phyloP scores from a whole-genome alignment of 2,329 filamentous ascomycete genomes.

The Beauveria medogensis region DNA sequence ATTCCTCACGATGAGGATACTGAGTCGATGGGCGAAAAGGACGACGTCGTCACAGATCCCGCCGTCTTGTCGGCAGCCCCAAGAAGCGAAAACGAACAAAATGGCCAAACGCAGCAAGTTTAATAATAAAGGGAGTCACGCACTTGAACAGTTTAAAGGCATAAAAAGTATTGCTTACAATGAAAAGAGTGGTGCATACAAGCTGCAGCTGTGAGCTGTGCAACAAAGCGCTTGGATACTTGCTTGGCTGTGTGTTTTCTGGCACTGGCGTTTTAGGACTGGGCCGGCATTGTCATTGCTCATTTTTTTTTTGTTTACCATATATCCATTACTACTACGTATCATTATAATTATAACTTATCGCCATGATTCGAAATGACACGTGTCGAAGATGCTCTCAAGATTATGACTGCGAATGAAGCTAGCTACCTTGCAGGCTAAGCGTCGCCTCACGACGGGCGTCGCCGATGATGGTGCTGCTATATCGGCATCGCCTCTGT shows the following conservation, averaged over 20 bases:
- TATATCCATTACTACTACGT: background rate
- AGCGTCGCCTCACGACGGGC: no score
- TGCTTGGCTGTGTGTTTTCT: background rate
- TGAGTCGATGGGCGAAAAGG: conserved; percentile 23
- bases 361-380: conserved; percentile 15
- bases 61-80: conserved; percentile 3
- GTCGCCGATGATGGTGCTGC: no score
- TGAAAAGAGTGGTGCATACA: background rate
- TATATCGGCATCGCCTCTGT: no score
- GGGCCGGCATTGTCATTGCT: background rate
- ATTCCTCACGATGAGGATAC: conserved; percentile 16
- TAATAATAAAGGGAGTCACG: background rate
- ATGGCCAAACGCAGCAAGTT: conserved; percentile 3
- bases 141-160: no score
- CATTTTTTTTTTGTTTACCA: background rate
- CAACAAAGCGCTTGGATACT: background rate
- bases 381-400: no score
- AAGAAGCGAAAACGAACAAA: conserved; percentile 2
- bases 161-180: background rate
- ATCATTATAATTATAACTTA: background rate
- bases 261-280: conserved; percentile 1
- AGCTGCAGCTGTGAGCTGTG: background rate
- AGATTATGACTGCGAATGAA: no score
- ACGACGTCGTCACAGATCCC: conserved; percentile 8
- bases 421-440: no score